These are phyloP conservation scores for Coleophoma eucalyptorum DNA, from an alignment of 2,329 filamentous ascomycete species.

Conservation along the genomic window DNA sequence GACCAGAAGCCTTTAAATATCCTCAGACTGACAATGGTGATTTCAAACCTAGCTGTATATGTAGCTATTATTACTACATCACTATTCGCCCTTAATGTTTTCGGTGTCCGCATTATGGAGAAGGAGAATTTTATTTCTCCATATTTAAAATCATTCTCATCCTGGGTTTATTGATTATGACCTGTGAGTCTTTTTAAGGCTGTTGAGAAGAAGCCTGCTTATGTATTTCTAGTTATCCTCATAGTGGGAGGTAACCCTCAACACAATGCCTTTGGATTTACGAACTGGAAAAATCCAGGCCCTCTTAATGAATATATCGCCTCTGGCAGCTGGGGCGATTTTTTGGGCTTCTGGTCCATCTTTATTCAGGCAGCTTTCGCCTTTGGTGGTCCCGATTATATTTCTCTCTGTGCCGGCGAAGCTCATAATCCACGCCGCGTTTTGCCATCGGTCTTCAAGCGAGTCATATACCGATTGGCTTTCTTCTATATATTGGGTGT, in stretches of 20 bases:
- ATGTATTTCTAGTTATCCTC: too few species aligned
- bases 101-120: conserved; percentile 52
- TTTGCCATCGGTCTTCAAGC: conserved; percentile 54
- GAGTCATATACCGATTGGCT: conserved; percentile 56
- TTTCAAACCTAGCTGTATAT: background rate
- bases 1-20: conserved; percentile 27
- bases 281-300: conserved; percentile 59
- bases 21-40: conserved; percentile 25
- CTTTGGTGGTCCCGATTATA: conserved; percentile 51
- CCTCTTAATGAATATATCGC: conserved; percentile 57
- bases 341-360: conserved; percentile 62
- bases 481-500: conserved; percentile 56
- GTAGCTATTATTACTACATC: background rate
- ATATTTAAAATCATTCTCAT: conserved; percentile 49
- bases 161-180: conserved; percentile 60
- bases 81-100: conserved; percentile 39
- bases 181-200: too few species aligned
- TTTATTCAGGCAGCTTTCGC: conserved; percentile 44
- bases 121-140: conserved; percentile 56
- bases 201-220: too few species aligned
- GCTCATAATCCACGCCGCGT: conserved; percentile 46
- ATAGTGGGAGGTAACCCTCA: conserved; percentile 73
- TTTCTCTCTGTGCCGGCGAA: conserved; percentile 43
- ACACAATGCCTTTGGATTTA: conserved; percentile 64
- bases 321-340: conserved; percentile 56